Base-by-base conservation (phyloP, 179 eudicot genomes). In the Carnegiea gigantea region DNA sequence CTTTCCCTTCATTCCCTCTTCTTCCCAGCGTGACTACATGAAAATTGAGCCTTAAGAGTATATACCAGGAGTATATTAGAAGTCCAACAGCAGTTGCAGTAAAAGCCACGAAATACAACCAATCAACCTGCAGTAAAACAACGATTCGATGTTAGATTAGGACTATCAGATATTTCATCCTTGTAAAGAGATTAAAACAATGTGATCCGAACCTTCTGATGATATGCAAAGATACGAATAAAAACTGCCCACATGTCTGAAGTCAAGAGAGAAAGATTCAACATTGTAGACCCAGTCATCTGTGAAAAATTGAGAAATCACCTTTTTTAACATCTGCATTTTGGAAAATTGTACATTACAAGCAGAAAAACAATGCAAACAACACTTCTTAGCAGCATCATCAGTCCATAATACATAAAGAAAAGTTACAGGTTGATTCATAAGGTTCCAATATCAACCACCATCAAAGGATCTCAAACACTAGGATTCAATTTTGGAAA, bases 181-280 rank as follows among this genome's bases (percentile, higher is more conserved):
- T 2, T 21, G 11, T 36, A 76, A 65, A 48, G 53, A 51, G n/a
- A 48, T 12, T 13, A 49, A 65, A 48, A 20, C 17, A 40, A 15
- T 14, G 70, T 24, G 21, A 18, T 53, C 77, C 81, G 24, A 73
- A 93, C 98, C 95, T 93, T 91, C 80, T 93, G 88, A 79, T 84
- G 92, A 80, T 92, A 93, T n/a, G 90, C 93, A 78, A 92, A 89
- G 72, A 93, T 91, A 46, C 95, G 93, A 81, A 93, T 92, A 68
- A 93, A 80, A 64, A 92, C 97, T 15, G 97, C 89, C 98, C 97
- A 93, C 98, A 93, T 93, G 83, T 93, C 98, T 46, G 96, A 92
- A 36, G 98, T 92, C 79, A 93, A 86, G 80, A 92, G 84, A 78
- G 98, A 92, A 77, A 93, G 84, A 79, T 93, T 93, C 13, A 93